These are phyloP conservation scores for Mortierella sp. DNA, from an alignment of 371 early-diverging fungal species.

Conservation along the genomic window DNA sequence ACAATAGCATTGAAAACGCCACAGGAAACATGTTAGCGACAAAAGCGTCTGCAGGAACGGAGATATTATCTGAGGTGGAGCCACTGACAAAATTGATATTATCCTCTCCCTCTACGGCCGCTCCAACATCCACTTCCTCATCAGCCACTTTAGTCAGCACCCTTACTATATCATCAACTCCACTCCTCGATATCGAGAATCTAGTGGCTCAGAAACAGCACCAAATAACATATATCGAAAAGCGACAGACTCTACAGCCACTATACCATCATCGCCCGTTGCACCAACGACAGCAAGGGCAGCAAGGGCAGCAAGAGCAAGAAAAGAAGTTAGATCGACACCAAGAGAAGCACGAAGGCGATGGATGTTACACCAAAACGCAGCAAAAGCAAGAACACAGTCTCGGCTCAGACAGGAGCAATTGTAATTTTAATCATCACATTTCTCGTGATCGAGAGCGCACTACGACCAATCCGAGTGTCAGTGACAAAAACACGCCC, in stretches of 20 bases:
- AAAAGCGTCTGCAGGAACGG: not conserved
- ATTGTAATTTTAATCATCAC: not conserved
- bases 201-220: slow-evolving; percentile 21
- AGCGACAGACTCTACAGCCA: slow-evolving; percentile 17
- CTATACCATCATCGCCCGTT: not conserved
- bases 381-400: not conserved
- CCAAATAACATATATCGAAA: slow-evolving; percentile 12
- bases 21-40: not conserved
- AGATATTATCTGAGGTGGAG: not conserved
- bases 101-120: not conserved
- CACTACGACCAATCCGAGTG: not conserved
- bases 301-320: not conserved
- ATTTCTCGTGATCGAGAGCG: not conserved
- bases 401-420: not conserved
- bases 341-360: not conserved
- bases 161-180: not conserved
- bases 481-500: not conserved
- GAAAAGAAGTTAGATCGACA: not conserved
- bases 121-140: not conserved
- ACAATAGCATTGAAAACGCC: not conserved
- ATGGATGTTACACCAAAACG: not conserved
- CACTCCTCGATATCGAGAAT: not conserved
- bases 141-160: not conserved
- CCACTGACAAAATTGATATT: not conserved
- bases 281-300: slow-evolving; percentile 17